phyloP scores from a whole-genome alignment of 2,329 filamentous ascomycete species.

The Neoscytalidium dimidiatum region DNA sequence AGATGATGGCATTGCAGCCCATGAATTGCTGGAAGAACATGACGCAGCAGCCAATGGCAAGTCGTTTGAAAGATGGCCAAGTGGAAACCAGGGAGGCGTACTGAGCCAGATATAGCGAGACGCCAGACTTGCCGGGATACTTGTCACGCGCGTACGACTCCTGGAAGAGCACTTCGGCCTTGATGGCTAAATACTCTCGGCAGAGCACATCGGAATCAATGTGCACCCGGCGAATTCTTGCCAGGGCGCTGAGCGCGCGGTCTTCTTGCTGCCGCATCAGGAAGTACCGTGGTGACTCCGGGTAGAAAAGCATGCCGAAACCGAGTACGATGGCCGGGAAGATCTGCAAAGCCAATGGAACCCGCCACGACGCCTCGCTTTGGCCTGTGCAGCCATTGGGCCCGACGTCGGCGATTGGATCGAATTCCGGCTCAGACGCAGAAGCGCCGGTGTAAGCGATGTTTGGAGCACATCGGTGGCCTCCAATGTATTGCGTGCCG shows the following conservation, averaged over 20 bases:
- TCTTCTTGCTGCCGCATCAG: slow-evolving; percentile 73
- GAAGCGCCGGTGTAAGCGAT: slow-evolving; percentile 51
- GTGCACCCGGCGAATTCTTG: slow-evolving; percentile 70
- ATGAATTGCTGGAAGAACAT: slow-evolving; percentile 53
- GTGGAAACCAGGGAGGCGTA: slow-evolving; percentile 37
- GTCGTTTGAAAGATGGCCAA: slow-evolving; percentile 28
- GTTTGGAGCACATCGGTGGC: slow-evolving; percentile 46
- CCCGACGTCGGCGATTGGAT: slow-evolving; percentile 23
- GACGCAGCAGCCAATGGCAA: slow-evolving; percentile 1
- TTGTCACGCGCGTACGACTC: slow-evolving; percentile 35
- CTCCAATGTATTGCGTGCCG: slow-evolving; percentile 35
- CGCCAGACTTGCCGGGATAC: slow-evolving; percentile 18
- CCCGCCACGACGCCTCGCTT: slow-evolving; percentile 60
- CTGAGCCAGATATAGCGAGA: slow-evolving; percentile 21
- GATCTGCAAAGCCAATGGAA: slow-evolving; percentile 76
- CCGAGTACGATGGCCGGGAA: slow-evolving; percentile 74
- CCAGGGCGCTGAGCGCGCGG: slow-evolving; percentile 60
- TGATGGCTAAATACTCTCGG: slow-evolving; percentile 52
- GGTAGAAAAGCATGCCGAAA: slow-evolving; percentile 69
- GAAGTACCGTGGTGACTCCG: slow-evolving; percentile 78
- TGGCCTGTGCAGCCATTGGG: not conserved
- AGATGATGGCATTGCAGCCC: slow-evolving; percentile 42
- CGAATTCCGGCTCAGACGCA: slow-evolving; percentile 40
- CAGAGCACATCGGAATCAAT: slow-evolving; percentile 70
- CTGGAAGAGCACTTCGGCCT: slow-evolving; percentile 7